Evolutionary conservation across 331 rosid genomes (phyloP).

Genomic region (Phaseolus coccineus): DNA sequence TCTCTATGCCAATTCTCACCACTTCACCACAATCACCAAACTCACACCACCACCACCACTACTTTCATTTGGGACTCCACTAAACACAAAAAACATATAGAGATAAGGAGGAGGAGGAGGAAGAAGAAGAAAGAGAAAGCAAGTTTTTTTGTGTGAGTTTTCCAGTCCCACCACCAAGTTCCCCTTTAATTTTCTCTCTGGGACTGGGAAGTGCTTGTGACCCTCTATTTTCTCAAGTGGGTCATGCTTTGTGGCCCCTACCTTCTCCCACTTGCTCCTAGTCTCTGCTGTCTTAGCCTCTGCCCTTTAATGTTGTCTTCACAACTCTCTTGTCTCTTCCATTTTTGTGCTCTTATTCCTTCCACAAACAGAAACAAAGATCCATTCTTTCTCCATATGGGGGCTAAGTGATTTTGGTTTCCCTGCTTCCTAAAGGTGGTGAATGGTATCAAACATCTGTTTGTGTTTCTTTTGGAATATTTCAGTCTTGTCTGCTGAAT

Average conservation of each 20-base stretch:
- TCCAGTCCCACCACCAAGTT: conserved; percentile 59
- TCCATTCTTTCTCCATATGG: conserved; percentile 53
- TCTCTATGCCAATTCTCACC: conserved; percentile 48
- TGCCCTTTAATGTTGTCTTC: conserved; percentile 47
- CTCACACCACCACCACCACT: conserved; percentile 41
- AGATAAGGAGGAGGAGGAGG: conserved; percentile 1
- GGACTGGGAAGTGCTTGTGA: conserved; percentile 61
- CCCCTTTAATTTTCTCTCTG: conserved; percentile 45
- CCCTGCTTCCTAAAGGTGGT: conserved; percentile 55
- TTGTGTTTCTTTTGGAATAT: conserved; percentile 33
- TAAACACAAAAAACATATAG: conserved; percentile 4
- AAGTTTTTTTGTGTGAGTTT: conserved; percentile 45
- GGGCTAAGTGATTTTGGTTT: conserved; percentile 33
- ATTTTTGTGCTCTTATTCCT: conserved; percentile 50
- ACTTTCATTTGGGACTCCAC: conserved; percentile 42
- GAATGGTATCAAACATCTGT: conserved; percentile 40
- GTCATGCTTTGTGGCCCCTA: conserved; percentile 90
- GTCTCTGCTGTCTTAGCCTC: conserved; percentile 61
- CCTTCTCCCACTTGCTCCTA: conserved; percentile 79
- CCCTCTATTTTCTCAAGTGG: conserved; percentile 67
- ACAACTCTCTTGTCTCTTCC: conserved; percentile 54
- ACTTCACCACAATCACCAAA: conserved; percentile 44
- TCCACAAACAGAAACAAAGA: conserved; percentile 39
- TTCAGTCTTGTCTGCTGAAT: conserved; percentile 41
- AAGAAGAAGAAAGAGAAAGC: conserved; percentile 12